Base-by-base conservation (phyloP, 2,329 filamentous ascomycete genomes). In the Fusarium pilosicola region DNA sequence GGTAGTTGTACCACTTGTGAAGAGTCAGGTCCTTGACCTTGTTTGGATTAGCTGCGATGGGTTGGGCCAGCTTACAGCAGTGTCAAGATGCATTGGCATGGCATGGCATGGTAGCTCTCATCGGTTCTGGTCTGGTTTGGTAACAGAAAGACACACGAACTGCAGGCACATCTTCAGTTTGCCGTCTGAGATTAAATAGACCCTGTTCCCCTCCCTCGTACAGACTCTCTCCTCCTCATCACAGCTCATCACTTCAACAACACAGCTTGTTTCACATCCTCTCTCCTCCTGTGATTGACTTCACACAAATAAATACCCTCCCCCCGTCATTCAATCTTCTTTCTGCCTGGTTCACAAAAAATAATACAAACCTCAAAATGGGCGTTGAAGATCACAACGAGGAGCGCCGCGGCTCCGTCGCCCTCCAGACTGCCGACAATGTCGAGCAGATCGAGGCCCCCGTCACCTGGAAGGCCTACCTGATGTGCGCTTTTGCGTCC, bases 401-500 rank as follows among this genome's bases (percentile, higher is more conserved):
- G 28, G 75, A 70, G 51, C 78, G 75, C 68, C 75, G 76, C 49
- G 52, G 60, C 54, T 79, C 79, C 41, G 73, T 80, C 71, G 74
- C 74, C 73, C 83, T 87, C 69, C 80, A 82, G 55, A 80, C 81
- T 63, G 85, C 86, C 72, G 77, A 83, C 70, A 87, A 92, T 81
- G 83, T 91, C 71, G 84, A 85, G 74, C 85, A 87, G 71, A 87
- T 92, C 79, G 91, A 93, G 85, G 91, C 91, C 18, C 90, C 91
- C 75, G 88, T 93, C 76, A 93, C 91, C 74, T 83, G 89, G 83
- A 90, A 91, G 85, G 91, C 91, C 63, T 93, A 93, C 81, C 70
- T 92, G 57, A 88, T 93, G 79, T 93, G 91, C 82, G 91, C 89
- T 73, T 93, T 93, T 73, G 91, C 91, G 68, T 90, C 91, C 39